A percentile compares a stretch with the other conserved stretches of the same genome.
These are phyloP conservation scores for Neocucurbitaria cava DNA, from an alignment of 2,329 filamentous ascomycete genomes.

Conservation along the genomic window DNA sequence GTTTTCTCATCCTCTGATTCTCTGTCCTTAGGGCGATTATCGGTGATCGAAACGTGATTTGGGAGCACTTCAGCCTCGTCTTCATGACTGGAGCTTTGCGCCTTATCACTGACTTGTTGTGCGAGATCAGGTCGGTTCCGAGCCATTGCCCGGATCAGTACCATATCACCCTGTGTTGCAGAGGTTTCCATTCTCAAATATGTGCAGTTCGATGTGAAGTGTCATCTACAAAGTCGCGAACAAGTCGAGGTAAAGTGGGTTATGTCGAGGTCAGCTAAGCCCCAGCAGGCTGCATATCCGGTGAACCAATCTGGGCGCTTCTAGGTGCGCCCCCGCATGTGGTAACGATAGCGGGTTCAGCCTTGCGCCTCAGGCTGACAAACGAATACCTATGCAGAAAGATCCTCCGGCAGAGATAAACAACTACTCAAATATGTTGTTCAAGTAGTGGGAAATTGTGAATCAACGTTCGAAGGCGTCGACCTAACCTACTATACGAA, in stretches of 20 bases:
- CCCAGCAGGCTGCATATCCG: not conserved
- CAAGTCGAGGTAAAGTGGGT: not conserved
- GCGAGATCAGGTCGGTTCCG: too few relatives aligned
- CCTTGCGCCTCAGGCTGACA: not conserved
- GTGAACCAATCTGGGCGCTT: slow-evolving; percentile 1
- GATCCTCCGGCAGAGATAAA: not conserved
- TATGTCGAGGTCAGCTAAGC: not conserved
- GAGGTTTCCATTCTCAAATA: not conserved
- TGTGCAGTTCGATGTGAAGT: not conserved
- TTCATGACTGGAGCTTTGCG: not conserved
- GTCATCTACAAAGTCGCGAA: not conserved
- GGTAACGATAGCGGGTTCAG: not conserved
- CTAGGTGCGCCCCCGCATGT: not conserved
- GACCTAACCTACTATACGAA: not conserved
- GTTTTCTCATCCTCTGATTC: not conserved
- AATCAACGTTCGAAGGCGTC: not conserved
- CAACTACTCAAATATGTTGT: not conserved
- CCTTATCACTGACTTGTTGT: too few relatives aligned
- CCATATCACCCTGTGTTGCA: too few relatives aligned
- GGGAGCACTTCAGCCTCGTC: not conserved
- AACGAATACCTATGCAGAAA: not conserved
- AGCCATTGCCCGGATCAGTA: too few relatives aligned
- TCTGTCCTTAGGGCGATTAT: not conserved
- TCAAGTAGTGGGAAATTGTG: not conserved
- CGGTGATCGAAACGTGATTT: not conserved